Percentiles rank a stretch among this genome's conserved stretches.
These are phyloP conservation scores for Vanderwaltozyma yarrowii DNA, from an alignment of 805 yeast genomes.

Conservation along the genomic window DNA sequence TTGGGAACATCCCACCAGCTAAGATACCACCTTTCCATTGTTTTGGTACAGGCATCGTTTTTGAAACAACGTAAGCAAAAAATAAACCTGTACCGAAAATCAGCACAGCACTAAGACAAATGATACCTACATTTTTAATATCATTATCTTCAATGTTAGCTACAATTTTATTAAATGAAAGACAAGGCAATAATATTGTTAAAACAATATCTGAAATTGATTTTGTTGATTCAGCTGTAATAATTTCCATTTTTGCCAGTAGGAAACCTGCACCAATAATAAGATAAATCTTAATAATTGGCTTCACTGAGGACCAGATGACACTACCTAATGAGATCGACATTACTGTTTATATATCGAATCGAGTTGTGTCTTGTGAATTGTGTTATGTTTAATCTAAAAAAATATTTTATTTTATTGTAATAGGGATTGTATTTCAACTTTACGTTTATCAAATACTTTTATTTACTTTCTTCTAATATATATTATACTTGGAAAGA, in stretches of 20 bases:
- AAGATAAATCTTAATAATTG: slow-evolving; percentile 64
- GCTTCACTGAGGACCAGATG: slow-evolving; percentile 51
- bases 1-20: slow-evolving; percentile 63
- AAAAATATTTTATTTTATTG: too few species aligned
- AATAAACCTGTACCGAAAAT: slow-evolving; percentile 42
- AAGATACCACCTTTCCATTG: slow-evolving; percentile 64
- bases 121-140: slow-evolving; percentile 60
- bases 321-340: slow-evolving; percentile 23
- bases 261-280: slow-evolving; percentile 58
- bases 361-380: too few species aligned
- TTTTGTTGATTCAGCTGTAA: slow-evolving; percentile 52
- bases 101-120: slow-evolving; percentile 41
- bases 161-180: slow-evolving; percentile 55
- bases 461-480: too few species aligned
- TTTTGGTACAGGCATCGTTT: slow-evolving; percentile 41
- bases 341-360: slow-evolving; percentile 5
- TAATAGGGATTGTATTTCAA: too few species aligned
- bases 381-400: too few species aligned
- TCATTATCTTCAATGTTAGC: slow-evolving; percentile 50
- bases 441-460: too few species aligned
- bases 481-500: too few species aligned
- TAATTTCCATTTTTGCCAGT: slow-evolving; percentile 46
- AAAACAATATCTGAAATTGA: slow-evolving; percentile 57
- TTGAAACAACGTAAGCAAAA: slow-evolving; percentile 31
- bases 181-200: slow-evolving; percentile 53